phyloP scores from a whole-genome alignment of 2,329 filamentous ascomycete genomes.

The Cercospora zeae-maydis region DNA sequence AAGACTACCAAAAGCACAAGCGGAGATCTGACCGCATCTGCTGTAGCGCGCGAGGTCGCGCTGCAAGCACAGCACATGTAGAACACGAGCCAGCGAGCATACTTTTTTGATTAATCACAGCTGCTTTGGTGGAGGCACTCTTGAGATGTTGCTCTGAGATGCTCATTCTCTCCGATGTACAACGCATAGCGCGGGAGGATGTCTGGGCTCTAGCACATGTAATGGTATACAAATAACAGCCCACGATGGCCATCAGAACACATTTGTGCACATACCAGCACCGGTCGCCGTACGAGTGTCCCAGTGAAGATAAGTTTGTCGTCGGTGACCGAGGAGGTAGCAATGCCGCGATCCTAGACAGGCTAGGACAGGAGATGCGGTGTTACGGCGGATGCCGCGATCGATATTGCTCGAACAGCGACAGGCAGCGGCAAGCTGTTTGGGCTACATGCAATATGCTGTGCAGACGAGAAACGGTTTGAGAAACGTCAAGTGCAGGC shows the following conservation, averaged over 20 bases:
- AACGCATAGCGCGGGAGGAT: conserved; percentile 9
- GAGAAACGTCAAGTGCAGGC: neutral
- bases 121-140: conserved; percentile 1
- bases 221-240: neutral
- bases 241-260: neutral
- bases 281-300: neutral
- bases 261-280: neutral
- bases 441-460: neutral
- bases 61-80: conserved; percentile 22
- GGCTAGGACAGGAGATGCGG: neutral
- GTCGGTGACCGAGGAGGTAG: conserved; percentile 1
- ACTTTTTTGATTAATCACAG: neutral
- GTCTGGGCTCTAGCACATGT: conserved; percentile 11
- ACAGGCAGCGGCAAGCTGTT: neutral
- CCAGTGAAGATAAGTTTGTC: neutral
- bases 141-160: neutral
- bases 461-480: neutral
- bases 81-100: conserved; percentile 15
- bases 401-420: neutral
- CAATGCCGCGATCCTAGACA: neutral
- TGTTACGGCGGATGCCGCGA: neutral
- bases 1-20: conserved; percentile 16
- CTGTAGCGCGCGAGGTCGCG: conserved; percentile 14
- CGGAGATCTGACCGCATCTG: conserved; percentile 14
- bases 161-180: neutral